Base-by-base conservation (phyloP, 2,329 filamentous ascomycete genomes). In the Calonectria multiphialidica region DNA sequence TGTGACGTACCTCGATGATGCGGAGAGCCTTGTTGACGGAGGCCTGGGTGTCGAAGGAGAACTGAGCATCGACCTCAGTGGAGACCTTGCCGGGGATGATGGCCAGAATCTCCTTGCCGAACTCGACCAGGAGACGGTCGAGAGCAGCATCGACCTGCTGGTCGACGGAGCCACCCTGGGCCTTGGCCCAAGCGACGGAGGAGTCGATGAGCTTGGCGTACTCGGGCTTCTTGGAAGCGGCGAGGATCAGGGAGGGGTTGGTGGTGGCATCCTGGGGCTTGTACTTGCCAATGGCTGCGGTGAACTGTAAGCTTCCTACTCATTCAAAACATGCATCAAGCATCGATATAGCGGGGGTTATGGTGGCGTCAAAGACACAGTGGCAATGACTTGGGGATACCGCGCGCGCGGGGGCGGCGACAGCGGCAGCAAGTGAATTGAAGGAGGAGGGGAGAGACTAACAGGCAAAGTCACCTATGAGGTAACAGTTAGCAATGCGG, bases 221-320 rank as follows among this genome's bases (percentile, higher is more conserved):
- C 87, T 98, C 96, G 84, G 94, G 84, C 92, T 98, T 98, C 92
- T 99, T 98, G 84, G 97, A 96, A 77, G 97, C 97, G 79, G 96
- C 96, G 84, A 99, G 94, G 87, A 99, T 98, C 85, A 99, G 91
- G 76, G 97, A 98, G 73, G 97, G 97, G 93, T 99, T 99, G 89
- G 97, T 99, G 86, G 97, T 99, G 83, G 97, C 97, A 94, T 99
- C 97, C 91, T 99, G 96, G 78, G 97, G 97, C 93, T 98, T 98
- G 93, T 99, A 99, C 90, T 98, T 98, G 90, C 90, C 96, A 86
- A 99, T 99, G 86, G 96, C 96, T 92, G 88, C 85, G 71, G 16
- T n/a, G 16, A 49, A 25, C 62, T 23, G 77, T 83, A 21, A 83
- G 81, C 74, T 74, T 76, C 28, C 55, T 45, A 47, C 53, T 23